Evolutionary conservation across 306 rosid species (phyloP).

Genomic region (Trifolium pratense): DNA sequence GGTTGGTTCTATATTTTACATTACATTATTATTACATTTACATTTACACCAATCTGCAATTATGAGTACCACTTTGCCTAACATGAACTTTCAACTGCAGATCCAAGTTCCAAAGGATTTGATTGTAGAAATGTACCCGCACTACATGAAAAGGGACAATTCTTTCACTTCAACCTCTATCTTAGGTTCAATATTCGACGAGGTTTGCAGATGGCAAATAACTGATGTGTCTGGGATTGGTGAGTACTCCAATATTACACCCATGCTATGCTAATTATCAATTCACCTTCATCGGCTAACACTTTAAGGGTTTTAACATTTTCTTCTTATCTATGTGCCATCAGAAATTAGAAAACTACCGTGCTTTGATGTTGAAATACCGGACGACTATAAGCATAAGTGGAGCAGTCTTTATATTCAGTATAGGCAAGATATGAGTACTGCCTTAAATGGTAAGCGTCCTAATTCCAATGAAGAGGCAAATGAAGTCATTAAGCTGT

Average conservation of each 20-base stretch:
- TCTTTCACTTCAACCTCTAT: constrained; percentile 64
- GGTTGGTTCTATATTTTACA: constrained; percentile 61
- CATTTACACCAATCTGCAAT: neutral
- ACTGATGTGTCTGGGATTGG: constrained; percentile 48
- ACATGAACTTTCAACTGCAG: constrained; percentile 43
- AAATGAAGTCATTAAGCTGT: constrained; percentile 48
- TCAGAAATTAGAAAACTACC: constrained; percentile 64
- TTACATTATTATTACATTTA: constrained; percentile 11
- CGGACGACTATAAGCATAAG: constrained; percentile 35
- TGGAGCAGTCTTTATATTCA: constrained; percentile 46
- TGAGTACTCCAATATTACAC: constrained; percentile 21
- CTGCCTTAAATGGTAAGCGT: neutral
- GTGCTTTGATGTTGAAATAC: constrained; percentile 60
- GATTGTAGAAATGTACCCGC: constrained; percentile 55
- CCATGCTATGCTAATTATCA: neutral
- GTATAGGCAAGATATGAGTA: constrained; percentile 54
- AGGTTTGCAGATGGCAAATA: constrained; percentile 47
- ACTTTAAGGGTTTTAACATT: constrained; percentile 13
- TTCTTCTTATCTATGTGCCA: constrained; percentile 17
- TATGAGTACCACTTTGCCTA: neutral
- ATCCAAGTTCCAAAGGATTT: constrained; percentile 57
- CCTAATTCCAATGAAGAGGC: constrained; percentile 40
- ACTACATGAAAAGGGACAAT: constrained; percentile 60
- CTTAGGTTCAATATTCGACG: constrained; percentile 69
- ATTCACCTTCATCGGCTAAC: too few species aligned